Evolutionary conservation across 2,329 filamentous ascomycete genomes (phyloP).

Genomic region (Aspergillus sojae): DNA sequence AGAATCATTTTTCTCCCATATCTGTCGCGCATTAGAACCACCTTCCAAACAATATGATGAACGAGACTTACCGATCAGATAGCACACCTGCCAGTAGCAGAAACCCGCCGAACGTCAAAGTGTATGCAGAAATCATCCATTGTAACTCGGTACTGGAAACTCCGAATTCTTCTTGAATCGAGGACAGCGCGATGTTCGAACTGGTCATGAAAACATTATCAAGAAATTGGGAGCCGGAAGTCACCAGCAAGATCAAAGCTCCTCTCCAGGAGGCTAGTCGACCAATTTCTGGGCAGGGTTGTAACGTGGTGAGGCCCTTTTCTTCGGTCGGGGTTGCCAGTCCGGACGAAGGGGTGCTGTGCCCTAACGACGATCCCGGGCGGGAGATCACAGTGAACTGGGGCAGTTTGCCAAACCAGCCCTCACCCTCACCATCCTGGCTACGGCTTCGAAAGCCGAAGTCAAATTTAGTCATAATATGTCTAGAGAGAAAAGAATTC

Average conservation of each 20-base stretch:
- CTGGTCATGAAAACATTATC: constrained; percentile 51
- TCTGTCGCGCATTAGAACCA: constrained; percentile 16
- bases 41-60: background rate
- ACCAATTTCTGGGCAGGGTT: constrained; percentile 34
- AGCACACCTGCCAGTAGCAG: constrained; percentile 37
- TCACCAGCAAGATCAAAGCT: constrained; percentile 41
- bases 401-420: constrained; percentile 14
- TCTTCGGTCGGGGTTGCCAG: constrained; percentile 22
- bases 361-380: constrained; percentile 13
- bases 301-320: constrained; percentile 23
- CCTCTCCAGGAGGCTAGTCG: constrained; percentile 43
- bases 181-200: constrained; percentile 45
- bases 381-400: constrained; percentile 21
- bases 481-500: background rate
- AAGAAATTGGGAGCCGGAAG: constrained; percentile 47
- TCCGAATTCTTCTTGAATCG: constrained; percentile 43
- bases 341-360: constrained; percentile 18
- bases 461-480: constrained; percentile 7
- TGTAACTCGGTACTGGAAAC: constrained; percentile 40
- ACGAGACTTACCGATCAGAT: constrained; percentile 32
- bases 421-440: background rate
- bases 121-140: constrained; percentile 48
- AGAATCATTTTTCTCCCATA: constrained; percentile 45
- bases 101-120: constrained; percentile 44
- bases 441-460: constrained; percentile 4